These are phyloP conservation scores for Fusarium solani-melongenae DNA, from an alignment of 2,329 filamentous ascomycete species.

Conservation along the genomic window DNA sequence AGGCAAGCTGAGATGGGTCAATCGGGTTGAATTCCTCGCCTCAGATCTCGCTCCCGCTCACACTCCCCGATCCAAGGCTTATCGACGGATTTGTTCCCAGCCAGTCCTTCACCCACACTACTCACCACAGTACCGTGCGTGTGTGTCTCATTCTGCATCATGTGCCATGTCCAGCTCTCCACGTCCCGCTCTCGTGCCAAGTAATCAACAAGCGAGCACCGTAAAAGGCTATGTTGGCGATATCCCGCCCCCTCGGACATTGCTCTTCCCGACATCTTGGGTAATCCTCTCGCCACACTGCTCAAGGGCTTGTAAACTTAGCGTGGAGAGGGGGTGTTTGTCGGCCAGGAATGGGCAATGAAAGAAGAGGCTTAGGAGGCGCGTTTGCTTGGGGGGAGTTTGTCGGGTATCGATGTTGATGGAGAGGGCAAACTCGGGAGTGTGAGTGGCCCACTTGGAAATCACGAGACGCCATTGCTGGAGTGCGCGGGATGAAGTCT, in stretches of 20 bases:
- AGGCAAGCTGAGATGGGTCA: slow-evolving; percentile 5
- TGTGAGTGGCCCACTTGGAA: neutral
- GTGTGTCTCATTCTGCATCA: slow-evolving; percentile 9
- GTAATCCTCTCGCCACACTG: slow-evolving; percentile 1
- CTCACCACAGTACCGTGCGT: neutral
- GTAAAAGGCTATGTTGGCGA: slow-evolving; percentile 2
- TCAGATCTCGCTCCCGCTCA: slow-evolving; percentile 32
- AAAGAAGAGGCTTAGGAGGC: neutral
- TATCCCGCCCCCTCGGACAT: neutral
- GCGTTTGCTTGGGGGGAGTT: neutral
- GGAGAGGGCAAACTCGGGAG: neutral
- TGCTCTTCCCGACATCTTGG: neutral
- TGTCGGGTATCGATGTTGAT: neutral
- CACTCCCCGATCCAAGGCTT: slow-evolving; percentile 10
- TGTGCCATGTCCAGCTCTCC: neutral
- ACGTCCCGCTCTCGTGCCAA: neutral
- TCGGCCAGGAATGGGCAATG: neutral
- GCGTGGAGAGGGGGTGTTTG: neutral
- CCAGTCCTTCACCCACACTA: slow-evolving; percentile 15
- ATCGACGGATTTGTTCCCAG: slow-evolving; percentile 15
- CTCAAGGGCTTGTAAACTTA: neutral
- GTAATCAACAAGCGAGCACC: neutral
- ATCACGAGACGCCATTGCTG: neutral
- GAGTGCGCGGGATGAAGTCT: neutral
- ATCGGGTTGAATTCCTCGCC: slow-evolving; percentile 17